These are phyloP conservation scores for Candolleomyces aberdarensis DNA, from an alignment of 768 basidiomycete species.

Conservation along the genomic window DNA sequence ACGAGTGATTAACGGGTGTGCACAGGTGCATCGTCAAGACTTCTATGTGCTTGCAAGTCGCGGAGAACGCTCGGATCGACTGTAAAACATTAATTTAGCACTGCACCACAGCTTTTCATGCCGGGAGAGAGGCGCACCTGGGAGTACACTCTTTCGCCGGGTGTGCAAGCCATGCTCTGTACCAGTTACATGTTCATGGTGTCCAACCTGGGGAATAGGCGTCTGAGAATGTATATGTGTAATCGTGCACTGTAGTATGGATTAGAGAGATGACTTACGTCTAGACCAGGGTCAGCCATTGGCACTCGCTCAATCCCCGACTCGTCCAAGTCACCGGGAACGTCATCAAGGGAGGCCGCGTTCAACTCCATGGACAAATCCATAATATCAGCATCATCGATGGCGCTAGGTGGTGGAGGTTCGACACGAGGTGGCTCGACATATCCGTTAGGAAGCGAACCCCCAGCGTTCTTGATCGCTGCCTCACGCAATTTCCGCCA, in stretches of 20 bases:
- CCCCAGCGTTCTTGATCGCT: constrained; percentile 70
- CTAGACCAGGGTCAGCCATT: constrained; percentile 86
- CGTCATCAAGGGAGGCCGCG: constrained; percentile 76
- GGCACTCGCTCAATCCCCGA: constrained; percentile 85
- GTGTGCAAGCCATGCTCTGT: constrained; percentile 68
- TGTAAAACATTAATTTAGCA: constrained; percentile 25
- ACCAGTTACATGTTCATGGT: constrained; percentile 32
- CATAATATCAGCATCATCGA: constrained; percentile 83
- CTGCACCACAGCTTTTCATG: constrained; percentile 8
- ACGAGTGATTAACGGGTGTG: background rate
- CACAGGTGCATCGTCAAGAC: constrained; percentile 57
- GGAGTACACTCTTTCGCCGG: constrained; percentile 91
- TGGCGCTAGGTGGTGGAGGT: constrained; percentile 72
- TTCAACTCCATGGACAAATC: constrained; percentile 90
- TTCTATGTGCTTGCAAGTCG: constrained; percentile 84
- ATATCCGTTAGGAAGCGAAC: constrained; percentile 70
- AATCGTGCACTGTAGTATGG: background rate
- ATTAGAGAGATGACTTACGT: constrained; percentile 49
- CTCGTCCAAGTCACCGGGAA: constrained; percentile 70
- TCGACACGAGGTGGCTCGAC: constrained; percentile 65
- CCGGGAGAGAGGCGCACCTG: constrained; percentile 49
- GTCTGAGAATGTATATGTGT: constrained; percentile 35
- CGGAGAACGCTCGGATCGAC: constrained; percentile 88
- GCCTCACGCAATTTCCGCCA: constrained; percentile 85
- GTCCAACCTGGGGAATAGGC: constrained; percentile 62